Base-by-base conservation (phyloP, 345 rosid genomes). In the Cardiospermum halicacabum region DNA sequence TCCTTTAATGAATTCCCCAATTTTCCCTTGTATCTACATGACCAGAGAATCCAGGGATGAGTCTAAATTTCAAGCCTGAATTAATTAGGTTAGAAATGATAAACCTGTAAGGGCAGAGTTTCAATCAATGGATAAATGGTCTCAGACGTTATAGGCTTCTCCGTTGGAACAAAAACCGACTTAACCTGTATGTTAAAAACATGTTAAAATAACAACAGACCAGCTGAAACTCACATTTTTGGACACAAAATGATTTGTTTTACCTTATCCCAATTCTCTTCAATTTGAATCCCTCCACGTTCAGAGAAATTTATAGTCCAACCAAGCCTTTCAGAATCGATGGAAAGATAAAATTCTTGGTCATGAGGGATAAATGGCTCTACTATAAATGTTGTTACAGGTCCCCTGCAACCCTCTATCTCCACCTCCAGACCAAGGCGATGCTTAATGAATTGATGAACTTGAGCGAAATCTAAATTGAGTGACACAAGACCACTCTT, bases 211-310 rank as follows among this genome's bases (percentile, higher is more conserved):
- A 50, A 48, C 59, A 66, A 71, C 3, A 50, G 55, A 22, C 16
- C 3, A n/a, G 28, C 1, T 16, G 11, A 50, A 50, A 55, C 45
- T 50, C 21, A 48, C 26, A 60, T 61, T 65, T 42, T 7, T 39
- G 56, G 60, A 66, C n/a, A 1, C 27, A 49, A 34, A 9, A 56
- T 32, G 3, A 34, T 7, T 11, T 0, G 39, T 34, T 34, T 4
- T 69, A 89, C 98, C 83, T 92, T 89, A 77, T 87, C 92, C 98
- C 92, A 92, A 55, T 92, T 92, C 80, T 87, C 96, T 86, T 92
- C 98, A 58, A 92, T 89, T 26, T 92, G 96, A 72, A 89, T 86
- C 3, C 98, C 98, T 3, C 95, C 96, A 64, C 96, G 89, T 76
- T 92, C 96, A 21, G 96, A 92, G 71, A 87, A 92, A 72, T 89